Evolutionary conservation across 495 filamentous ascomycete species (phyloP).

Genomic region (Glutinoglossum americanum): DNA sequence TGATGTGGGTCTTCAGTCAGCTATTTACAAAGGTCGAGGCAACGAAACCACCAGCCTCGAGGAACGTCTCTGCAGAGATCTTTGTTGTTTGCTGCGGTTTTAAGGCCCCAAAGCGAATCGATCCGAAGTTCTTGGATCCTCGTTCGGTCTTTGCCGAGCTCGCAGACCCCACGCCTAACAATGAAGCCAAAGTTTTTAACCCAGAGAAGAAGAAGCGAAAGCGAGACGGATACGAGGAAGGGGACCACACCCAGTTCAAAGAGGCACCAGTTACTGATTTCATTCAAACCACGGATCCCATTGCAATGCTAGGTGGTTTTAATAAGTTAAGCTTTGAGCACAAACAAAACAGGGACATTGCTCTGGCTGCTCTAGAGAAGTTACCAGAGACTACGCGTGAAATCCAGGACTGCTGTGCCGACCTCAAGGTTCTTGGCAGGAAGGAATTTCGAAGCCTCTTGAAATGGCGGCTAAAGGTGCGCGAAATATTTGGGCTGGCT

Average conservation of each 20-base stretch:
- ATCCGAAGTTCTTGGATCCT: constrained; percentile 82
- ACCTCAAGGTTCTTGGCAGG: constrained; percentile 76
- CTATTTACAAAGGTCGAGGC: constrained; percentile 86
- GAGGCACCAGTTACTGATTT: constrained; percentile 77
- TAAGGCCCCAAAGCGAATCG: constrained; percentile 80
- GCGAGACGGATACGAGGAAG: constrained; percentile 92
- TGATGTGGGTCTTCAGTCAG: constrained; percentile 97
- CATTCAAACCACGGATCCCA: constrained; percentile 84
- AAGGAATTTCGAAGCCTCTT: constrained; percentile 91
- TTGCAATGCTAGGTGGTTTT: constrained; percentile 75
- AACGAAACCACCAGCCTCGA: constrained; percentile 86
- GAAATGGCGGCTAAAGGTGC: constrained; percentile 73
- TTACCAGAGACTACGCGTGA: constrained; percentile 87
- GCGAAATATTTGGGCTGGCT: constrained; percentile 76
- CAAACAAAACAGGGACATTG: constrained; percentile 56
- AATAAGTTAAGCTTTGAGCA: constrained; percentile 72
- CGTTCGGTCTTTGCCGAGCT: constrained; percentile 86
- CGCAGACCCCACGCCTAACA: constrained; percentile 72
- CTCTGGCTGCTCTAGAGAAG: constrained; percentile 63
- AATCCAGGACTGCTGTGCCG: constrained; percentile 61
- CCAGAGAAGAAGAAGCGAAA: constrained; percentile 93
- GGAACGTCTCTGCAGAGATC: constrained; percentile 92
- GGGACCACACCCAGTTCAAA: constrained; percentile 81
- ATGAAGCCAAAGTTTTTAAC: constrained; percentile 95
- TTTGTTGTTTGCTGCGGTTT: constrained; percentile 92